Evolutionary conservation across 73 alveolate genomes (phyloP).

Genomic region (Paraurostyla sp.): DNA sequence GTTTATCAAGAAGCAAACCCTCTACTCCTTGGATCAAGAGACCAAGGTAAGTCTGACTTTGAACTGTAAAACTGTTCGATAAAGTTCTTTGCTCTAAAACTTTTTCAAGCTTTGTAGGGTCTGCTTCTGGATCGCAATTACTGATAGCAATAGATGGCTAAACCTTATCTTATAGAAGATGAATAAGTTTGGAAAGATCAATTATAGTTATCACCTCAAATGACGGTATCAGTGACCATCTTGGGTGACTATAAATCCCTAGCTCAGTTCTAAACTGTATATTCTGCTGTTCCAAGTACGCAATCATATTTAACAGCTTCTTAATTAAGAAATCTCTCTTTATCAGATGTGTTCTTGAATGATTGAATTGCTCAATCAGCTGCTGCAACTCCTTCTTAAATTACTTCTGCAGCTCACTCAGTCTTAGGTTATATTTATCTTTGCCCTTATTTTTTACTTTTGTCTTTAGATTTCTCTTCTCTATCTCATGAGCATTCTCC

Average conservation of each 20-base stretch:
- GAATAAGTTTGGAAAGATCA: constrained; percentile 16
- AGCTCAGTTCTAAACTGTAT: constrained; percentile 23
- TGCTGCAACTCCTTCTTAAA: constrained; percentile 27
- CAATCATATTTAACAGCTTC: constrained; percentile 30
- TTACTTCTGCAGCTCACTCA: constrained; percentile 1
- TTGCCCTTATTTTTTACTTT: constrained; percentile 30
- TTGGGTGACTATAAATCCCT: constrained; percentile 27
- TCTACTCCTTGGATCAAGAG: neutral
- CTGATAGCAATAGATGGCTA: neutral
- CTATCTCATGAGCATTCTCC: constrained; percentile 56
- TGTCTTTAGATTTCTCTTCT: constrained; percentile 38
- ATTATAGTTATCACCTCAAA: constrained; percentile 22
- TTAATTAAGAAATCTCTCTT: constrained; percentile 39
- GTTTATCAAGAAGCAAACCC: constrained; percentile 7
- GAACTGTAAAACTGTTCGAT: neutral
- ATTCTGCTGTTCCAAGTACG: constrained; percentile 4
- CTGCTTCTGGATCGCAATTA: neutral
- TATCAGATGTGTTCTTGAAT: constrained; percentile 26
- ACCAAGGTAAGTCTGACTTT: neutral
- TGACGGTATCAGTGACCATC: constrained; percentile 24
- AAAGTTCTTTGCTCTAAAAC: neutral
- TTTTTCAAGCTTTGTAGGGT: neutral
- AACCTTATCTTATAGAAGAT: neutral
- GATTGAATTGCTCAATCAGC: constrained; percentile 1
- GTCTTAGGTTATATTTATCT: constrained; percentile 14